Evolutionary conservation across 1,284 basidiomycete genomes (phyloP).

Genomic region (Cutaneotrichosporon sp.): DNA sequence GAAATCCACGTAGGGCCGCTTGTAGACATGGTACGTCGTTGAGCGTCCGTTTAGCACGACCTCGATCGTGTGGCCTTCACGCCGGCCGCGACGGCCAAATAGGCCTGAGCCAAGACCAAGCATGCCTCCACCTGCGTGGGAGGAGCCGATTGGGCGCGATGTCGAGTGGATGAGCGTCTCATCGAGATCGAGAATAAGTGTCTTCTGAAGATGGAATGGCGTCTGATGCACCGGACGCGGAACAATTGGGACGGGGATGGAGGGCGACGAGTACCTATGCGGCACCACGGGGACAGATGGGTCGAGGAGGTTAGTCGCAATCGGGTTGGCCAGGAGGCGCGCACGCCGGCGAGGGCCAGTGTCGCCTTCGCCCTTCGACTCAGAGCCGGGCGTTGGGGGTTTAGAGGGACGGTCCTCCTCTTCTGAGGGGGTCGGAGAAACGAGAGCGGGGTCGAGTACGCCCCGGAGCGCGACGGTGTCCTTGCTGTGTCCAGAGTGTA

Average conservation of each 20-base stretch:
- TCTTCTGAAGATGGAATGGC: slow-evolving; percentile 77
- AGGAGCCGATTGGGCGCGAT: slow-evolving; percentile 59
- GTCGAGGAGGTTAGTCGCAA: slow-evolving; percentile 41
- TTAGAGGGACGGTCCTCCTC: slow-evolving; percentile 1
- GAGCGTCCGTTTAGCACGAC: slow-evolving; percentile 83
- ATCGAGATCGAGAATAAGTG: slow-evolving; percentile 90
- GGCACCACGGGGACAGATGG: slow-evolving; percentile 48
- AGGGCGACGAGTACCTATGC: slow-evolving; percentile 18
- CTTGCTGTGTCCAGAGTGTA: slow-evolving; percentile 31
- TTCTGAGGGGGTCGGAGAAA: no score
- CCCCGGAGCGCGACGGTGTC: slow-evolving; percentile 11
- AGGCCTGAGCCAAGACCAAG: slow-evolving; percentile 59
- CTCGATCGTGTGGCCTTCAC: slow-evolving; percentile 87
- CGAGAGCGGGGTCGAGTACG: slow-evolving; percentile 2
- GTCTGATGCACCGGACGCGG: slow-evolving; percentile 51
- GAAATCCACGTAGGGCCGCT: slow-evolving; percentile 93
- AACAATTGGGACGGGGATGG: not conserved
- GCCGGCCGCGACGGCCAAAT: slow-evolving; percentile 53
- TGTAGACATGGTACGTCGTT: slow-evolving; percentile 97
- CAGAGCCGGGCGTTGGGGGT: slow-evolving; percentile 9
- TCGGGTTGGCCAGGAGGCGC: slow-evolving; percentile 40
- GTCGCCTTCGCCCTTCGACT: slow-evolving; percentile 22
- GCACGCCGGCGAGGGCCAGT: slow-evolving; percentile 6
- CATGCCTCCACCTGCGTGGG: slow-evolving; percentile 54
- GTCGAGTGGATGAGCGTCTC: slow-evolving; percentile 98